Percentiles rank a stretch among this genome's conserved stretches.
These are phyloP conservation scores for Acer negundo DNA, from an alignment of 345 rosid species.

Conservation along the genomic window DNA sequence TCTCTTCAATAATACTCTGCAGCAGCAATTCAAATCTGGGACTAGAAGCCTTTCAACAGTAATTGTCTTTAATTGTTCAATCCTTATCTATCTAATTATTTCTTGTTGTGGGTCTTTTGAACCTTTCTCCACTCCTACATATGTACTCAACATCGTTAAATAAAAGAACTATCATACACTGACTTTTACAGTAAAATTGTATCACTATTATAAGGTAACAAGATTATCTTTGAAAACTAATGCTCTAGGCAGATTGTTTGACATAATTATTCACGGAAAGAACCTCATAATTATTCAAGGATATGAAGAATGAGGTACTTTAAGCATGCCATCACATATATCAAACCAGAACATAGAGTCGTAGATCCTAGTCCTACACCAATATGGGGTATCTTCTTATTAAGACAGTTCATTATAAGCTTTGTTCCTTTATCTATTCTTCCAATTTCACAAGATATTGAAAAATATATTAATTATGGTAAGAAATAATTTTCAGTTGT, in stretches of 20 bases:
- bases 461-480: too few species aligned
- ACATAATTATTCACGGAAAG: neutral
- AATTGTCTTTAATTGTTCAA: slow-evolving; percentile 63
- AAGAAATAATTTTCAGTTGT: too few species aligned
- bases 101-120: slow-evolving; percentile 66
- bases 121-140: slow-evolving; percentile 82
- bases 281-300: neutral
- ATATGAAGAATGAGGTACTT: neutral
- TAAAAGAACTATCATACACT: neutral
- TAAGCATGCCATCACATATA: neutral
- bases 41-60: slow-evolving; percentile 65
- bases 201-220: neutral
- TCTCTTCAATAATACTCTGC: too few species aligned
- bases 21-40: slow-evolving; percentile 70
- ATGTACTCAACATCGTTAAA: slow-evolving; percentile 21
- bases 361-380: neutral
- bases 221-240: neutral
- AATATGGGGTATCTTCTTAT: neutral
- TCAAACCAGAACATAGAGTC: neutral
- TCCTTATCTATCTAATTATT: slow-evolving; percentile 73
- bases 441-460: neutral
- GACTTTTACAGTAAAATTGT: neutral
- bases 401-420: neutral
- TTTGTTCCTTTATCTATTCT: neutral
- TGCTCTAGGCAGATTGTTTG: neutral